Percentiles rank a stretch among this genome's conserved stretches.
phyloP scores from a whole-genome alignment of 73 alveolate genomes.

The Paramecium bursaria region DNA sequence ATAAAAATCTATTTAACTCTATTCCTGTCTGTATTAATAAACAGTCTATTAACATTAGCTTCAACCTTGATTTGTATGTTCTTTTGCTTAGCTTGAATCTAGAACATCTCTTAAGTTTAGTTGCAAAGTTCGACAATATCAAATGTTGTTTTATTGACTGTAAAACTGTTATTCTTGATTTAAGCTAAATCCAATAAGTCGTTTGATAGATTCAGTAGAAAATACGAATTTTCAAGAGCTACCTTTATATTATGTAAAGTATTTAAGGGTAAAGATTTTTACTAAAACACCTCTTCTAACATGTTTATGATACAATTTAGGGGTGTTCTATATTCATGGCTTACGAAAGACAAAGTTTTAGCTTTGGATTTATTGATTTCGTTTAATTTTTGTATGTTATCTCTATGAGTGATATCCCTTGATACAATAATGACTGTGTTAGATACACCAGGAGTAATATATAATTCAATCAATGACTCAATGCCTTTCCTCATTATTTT shows the following conservation, averaged over 20 bases:
- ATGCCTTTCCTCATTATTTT: too few relatives aligned
- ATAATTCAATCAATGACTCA: too few relatives aligned
- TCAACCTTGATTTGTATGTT: background rate
- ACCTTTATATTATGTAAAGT: constrained; percentile 13
- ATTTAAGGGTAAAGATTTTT: background rate
- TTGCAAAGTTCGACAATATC: background rate
- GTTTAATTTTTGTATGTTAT: too few relatives aligned
- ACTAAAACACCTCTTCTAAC: constrained; percentile 16
- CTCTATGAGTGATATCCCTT: too few relatives aligned
- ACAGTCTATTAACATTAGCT: background rate
- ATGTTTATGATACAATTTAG: constrained; percentile 32
- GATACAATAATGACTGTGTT: too few relatives aligned
- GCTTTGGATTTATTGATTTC: constrained; percentile 19
- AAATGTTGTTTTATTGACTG: background rate
- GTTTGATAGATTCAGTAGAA: constrained; percentile 20
- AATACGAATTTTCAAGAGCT: constrained; percentile 35
- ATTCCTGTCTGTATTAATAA: constrained; percentile 34
- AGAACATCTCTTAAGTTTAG: background rate
- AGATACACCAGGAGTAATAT: too few relatives aligned
- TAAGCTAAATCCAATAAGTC: constrained; percentile 56
- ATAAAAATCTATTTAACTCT: constrained; percentile 31
- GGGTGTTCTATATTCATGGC: constrained; percentile 54
- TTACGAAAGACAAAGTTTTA: constrained; percentile 14
- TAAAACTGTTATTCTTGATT: constrained; percentile 19
- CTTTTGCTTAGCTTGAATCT: background rate